Evolutionary conservation across 2,329 filamentous ascomycete species (phyloP).

Genomic region (Aspergillus uvarum): DNA sequence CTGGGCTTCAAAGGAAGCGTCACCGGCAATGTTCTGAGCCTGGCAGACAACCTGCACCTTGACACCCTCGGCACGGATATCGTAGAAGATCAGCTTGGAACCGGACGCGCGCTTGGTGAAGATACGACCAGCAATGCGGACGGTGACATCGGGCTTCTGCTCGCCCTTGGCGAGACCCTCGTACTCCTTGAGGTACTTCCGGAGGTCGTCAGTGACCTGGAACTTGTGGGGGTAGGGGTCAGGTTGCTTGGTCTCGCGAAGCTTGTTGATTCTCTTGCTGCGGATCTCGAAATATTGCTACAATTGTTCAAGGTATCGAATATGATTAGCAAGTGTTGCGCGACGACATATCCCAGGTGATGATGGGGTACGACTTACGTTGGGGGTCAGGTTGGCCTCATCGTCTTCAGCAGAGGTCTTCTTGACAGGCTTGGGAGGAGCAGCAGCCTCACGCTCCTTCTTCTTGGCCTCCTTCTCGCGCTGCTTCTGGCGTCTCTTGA

Average conservation of each 20-base stretch:
- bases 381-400: slow-evolving; percentile 71
- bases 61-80: slow-evolving; percentile 71
- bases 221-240: slow-evolving; percentile 96
- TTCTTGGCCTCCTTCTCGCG: slow-evolving; percentile 85
- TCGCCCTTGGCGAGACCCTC: slow-evolving; percentile 82
- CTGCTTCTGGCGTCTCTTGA: slow-evolving; percentile 95
- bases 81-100: slow-evolving; percentile 88
- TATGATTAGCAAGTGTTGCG: slow-evolving; percentile 13
- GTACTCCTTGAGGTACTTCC: slow-evolving; percentile 76
- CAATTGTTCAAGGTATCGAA: slow-evolving; percentile 6
- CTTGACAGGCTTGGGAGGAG: slow-evolving; percentile 61
- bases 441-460: slow-evolving; percentile 75
- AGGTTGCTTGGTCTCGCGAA: slow-evolving; percentile 69
- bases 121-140: slow-evolving; percentile 80
- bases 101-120: slow-evolving; percentile 83
- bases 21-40: slow-evolving; percentile 70
- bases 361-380: slow-evolving; percentile 52
- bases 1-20: slow-evolving; percentile 76
- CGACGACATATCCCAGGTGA: not conserved
- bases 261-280: slow-evolving; percentile 74
- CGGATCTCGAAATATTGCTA: slow-evolving; percentile 97
- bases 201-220: slow-evolving; percentile 77
- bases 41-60: slow-evolving; percentile 93
- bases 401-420: slow-evolving; percentile 62
- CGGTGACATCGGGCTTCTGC: slow-evolving; percentile 68